A percentile compares a stretch with the other conserved stretches of the same genome.
phyloP scores from a whole-genome alignment of 1,284 basidiomycete genomes.

The Afroboletus lepidellus region DNA sequence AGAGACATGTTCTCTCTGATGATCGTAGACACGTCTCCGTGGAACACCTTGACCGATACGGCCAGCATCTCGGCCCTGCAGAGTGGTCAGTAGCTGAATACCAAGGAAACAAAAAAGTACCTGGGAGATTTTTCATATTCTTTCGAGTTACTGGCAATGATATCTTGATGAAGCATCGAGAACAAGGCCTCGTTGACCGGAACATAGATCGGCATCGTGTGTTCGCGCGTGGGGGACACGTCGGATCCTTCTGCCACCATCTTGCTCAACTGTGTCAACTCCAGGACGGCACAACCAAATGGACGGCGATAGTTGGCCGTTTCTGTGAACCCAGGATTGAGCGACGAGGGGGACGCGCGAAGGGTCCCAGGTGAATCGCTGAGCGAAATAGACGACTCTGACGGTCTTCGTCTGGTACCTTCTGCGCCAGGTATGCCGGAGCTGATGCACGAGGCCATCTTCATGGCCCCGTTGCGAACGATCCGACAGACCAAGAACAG shows the following conservation, averaged over 20 bases:
- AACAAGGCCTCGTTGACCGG: conserved; percentile 85
- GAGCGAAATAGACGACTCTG: conserved; percentile 46
- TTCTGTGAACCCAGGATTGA: conserved; percentile 34
- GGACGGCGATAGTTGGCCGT: conserved; percentile 73
- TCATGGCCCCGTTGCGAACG: conserved; percentile 85
- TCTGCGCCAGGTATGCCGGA: conserved; percentile 48
- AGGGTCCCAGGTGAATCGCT: conserved; percentile 29
- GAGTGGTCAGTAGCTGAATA: conserved; percentile 10
- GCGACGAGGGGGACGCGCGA: conserved; percentile 15
- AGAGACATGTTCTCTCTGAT: conserved; percentile 84
- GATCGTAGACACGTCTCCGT: conserved; percentile 76
- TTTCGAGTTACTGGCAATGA: conserved; percentile 77
- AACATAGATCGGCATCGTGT: conserved; percentile 87
- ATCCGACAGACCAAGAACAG: conserved; percentile 90
- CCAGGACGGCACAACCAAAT: conserved; percentile 91
- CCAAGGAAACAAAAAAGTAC: conserved; percentile 39
- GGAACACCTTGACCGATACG: conserved; percentile 88
- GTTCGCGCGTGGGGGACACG: conserved; percentile 64
- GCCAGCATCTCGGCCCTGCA: conserved; percentile 80
- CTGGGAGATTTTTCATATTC: conserved; percentile 85
- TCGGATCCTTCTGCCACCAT: conserved; percentile 63
- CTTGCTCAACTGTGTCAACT: conserved; percentile 75
- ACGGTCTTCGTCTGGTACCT: conserved; percentile 44
- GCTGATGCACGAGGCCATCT: conserved; percentile 60
- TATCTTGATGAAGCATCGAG: conserved; percentile 93